phyloP scores from a whole-genome alignment of 768 basidiomycete species.

The Russula vinacea region DNA sequence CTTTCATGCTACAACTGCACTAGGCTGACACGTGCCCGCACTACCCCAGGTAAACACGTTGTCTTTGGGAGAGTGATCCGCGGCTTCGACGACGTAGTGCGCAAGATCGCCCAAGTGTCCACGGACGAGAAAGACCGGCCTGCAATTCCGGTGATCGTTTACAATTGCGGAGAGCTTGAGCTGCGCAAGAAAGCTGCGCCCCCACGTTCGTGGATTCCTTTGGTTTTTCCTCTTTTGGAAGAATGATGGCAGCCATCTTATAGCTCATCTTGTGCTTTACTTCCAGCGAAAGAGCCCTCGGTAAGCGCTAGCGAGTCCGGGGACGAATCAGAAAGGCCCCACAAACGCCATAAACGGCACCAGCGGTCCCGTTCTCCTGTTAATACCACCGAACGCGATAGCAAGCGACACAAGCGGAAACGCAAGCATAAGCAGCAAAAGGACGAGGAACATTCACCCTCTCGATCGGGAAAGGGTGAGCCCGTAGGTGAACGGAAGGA shows the following conservation, averaged over 20 bases:
- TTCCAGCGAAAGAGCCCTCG: conserved; percentile 22
- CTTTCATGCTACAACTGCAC: conserved; percentile 35
- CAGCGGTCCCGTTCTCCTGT: conserved; percentile 25
- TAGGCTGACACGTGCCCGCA: conserved; percentile 32
- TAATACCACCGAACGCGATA: conserved; percentile 14
- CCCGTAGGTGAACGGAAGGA: conserved; percentile 37
- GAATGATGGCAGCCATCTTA: not conserved
- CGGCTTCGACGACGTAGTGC: conserved; percentile 58
- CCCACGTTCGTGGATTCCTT: conserved; percentile 27
- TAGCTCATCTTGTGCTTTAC: not conserved
- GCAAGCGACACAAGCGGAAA: conserved; percentile 31
- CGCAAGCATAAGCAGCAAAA: conserved; percentile 35
- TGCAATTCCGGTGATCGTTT: conserved; percentile 58
- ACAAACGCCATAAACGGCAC: conserved; percentile 28
- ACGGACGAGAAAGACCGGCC: conserved; percentile 79
- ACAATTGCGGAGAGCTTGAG: conserved; percentile 83
- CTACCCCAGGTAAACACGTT: conserved; percentile 53
- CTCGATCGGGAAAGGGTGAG: conserved; percentile 15
- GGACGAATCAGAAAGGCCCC: conserved; percentile 7
- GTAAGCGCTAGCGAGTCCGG: conserved; percentile 25
- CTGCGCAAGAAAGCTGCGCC: conserved; percentile 46
- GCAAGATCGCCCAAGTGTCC: conserved; percentile 57
- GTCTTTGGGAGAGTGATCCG: conserved; percentile 51
- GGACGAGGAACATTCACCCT: conserved; percentile 30
- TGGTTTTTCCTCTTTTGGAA: not conserved